Percentiles rank a stretch among this genome's conserved stretches.
phyloP scores from a whole-genome alignment of 441 rosid species.

The Erodium texanum region DNA sequence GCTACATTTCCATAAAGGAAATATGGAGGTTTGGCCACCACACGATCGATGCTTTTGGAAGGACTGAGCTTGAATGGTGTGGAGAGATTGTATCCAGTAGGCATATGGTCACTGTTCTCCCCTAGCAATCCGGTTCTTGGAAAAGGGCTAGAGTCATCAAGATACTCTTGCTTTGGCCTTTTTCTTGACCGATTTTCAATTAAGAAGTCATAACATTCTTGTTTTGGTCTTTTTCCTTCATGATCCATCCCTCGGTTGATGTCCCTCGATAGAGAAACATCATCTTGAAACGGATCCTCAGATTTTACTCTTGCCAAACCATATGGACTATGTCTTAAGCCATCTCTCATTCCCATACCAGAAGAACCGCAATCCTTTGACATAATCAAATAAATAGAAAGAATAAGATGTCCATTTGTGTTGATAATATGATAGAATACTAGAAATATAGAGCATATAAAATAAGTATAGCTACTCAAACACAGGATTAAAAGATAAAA shows the following conservation, averaged over 20 bases:
- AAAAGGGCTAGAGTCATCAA: constrained; percentile 34
- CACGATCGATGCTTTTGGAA: constrained; percentile 32
- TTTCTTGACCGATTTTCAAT: constrained; percentile 40
- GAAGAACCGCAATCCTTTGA: background rate
- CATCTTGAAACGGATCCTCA: constrained; percentile 23
- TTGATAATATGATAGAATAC: background rate
- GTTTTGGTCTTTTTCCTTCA: constrained; percentile 63
- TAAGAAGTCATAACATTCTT: constrained; percentile 30
- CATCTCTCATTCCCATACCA: constrained; percentile 18
- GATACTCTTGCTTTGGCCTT: constrained; percentile 43
- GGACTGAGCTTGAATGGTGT: constrained; percentile 32
- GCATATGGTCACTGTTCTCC: constrained; percentile 32
- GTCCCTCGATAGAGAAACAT: constrained; percentile 12
- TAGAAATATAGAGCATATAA: no score
- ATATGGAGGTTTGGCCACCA: constrained; percentile 57
- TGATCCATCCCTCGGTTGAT: constrained; percentile 28
- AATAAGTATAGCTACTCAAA: no score
- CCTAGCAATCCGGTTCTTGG: constrained; percentile 36
- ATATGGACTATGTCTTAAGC: constrained; percentile 14
- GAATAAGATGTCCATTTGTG: background rate
- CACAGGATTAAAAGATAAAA: no score
- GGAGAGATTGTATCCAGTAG: constrained; percentile 16
- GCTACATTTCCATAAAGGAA: constrained; percentile 67
- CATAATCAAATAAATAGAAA: background rate
- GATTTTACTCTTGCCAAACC: constrained; percentile 32